Evolutionary conservation across 2,329 filamentous ascomycete genomes (phyloP), one percentile per base, ranked within the genome.

Genomic region (Apiospora pterosperma): DNA sequence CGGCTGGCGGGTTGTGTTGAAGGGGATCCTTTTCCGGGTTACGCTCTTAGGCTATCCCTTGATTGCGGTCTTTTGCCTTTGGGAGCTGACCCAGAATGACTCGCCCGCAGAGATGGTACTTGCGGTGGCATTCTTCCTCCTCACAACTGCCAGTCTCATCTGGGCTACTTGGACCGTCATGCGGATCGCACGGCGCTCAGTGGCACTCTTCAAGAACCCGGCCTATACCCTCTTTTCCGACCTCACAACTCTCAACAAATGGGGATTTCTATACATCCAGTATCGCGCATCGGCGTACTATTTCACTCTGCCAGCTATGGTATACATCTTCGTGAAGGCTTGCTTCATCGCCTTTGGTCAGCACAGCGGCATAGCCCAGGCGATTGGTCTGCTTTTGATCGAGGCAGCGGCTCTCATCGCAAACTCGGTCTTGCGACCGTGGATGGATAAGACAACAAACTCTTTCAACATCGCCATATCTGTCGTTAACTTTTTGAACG

Each of bases 401-500:
- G 95, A 98, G 78, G 90, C 90, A 2, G 87, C 79, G 62, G 90
- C 91, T 71, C 84, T 98, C 64, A 90, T 97, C 71, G 88, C 81
- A 25, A 89, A 93, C 64, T 91, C 89, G 66, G 90, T 97, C 63
- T 81, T 97, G 70, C 90, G 92, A 66, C 95, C 95, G 21, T 98
- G 93, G 91, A 98, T 98, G 95, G 95, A 97, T 84, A 97, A 97
- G 88, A 95, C 94, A 81, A 97, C 93, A 67, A 98, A 97, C 78
- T 90, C 90, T 59, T 97, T 97, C 85, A 97, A 97, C 81, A 97
- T 98, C 73, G 87, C 93, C 66, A 97, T 97, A 72, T 91, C 89
- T 67, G 90, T 88, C 58, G 84, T 97, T 78, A 97, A 97, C 83
- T 97, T 97, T 77, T 77, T 97, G 73, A 97, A 96, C 79, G 86